Evolutionary conservation across 106 monocot species (phyloP).

Genomic region (Acorus gramineus): DNA sequence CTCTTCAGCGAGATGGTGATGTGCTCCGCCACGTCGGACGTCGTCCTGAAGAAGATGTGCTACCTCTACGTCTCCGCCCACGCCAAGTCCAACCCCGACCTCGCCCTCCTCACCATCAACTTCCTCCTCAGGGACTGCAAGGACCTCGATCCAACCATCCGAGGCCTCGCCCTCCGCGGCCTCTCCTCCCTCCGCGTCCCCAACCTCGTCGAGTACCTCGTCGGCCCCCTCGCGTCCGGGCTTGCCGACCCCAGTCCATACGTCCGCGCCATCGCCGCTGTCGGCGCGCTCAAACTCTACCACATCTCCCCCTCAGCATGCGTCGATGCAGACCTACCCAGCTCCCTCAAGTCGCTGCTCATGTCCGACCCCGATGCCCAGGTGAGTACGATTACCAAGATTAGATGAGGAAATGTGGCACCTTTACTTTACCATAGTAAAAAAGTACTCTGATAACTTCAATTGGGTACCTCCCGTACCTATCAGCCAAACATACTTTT

Average conservation of each 20-base stretch:
- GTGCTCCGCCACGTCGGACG: slow-evolving; percentile 97
- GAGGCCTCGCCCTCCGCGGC: slow-evolving; percentile 83
- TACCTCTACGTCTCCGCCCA: slow-evolving; percentile 93
- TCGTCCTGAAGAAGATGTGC: slow-evolving; percentile 99
- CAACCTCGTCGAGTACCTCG: slow-evolving; percentile 88
- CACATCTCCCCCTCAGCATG: slow-evolving; percentile 73
- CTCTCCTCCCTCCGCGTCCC: slow-evolving; percentile 78
- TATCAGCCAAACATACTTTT: too few relatives aligned
- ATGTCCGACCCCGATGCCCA: slow-evolving; percentile 87
- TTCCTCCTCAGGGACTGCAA: slow-evolving; percentile 89
- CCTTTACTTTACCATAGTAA: too few relatives aligned
- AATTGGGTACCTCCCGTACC: too few relatives aligned
- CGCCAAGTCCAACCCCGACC: slow-evolving; percentile 79
- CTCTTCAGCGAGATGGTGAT: slow-evolving; percentile 99
- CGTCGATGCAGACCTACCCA: slow-evolving; percentile 69
- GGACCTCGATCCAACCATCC: slow-evolving; percentile 90
- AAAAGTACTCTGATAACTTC: too few relatives aligned
- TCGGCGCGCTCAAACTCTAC: slow-evolving; percentile 74
- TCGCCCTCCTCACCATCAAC: slow-evolving; percentile 94
- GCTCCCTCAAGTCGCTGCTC: slow-evolving; percentile 62
- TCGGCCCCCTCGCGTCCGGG: slow-evolving; percentile 59
- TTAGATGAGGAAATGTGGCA: too few relatives aligned
- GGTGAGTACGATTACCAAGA: slow-evolving; percentile 17
- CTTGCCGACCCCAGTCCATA: slow-evolving; percentile 71
- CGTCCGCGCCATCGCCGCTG: slow-evolving; percentile 74